Evolutionary conservation across 192 early-diverging fungal genomes (phyloP), one percentile per base, ranked within the genome.

Genomic region (Coemansia erecta): DNA sequence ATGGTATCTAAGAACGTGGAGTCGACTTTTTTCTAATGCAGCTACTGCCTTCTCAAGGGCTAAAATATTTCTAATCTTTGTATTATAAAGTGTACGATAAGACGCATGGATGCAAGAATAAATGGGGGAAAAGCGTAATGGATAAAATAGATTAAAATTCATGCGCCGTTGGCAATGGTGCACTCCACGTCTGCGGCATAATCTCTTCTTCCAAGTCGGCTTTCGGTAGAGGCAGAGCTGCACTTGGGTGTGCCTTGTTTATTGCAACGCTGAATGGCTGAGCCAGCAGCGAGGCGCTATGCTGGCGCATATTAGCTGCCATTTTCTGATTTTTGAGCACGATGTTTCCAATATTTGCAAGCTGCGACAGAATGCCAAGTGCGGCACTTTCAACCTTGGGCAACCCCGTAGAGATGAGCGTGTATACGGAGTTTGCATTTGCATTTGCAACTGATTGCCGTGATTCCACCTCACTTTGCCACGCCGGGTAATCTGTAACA

Each of bases 391-490:
- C 74, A 6, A 47, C 47, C 22, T 53, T 44, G 1, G 74, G 74
- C 43, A 77, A 43, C 0, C 61, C 61, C 4, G 61, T 71, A 3
- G 68, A 77, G 12, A 71, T 54, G 37, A 71, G 33, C 3, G 68
- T 68, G 46, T 77, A 77, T 0, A 67, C 44, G 0, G 41, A 31
- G 39, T 55, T 48, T 35, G 24, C 52, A 49, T 71, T 77, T 11
- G 50, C 61, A 23, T 31, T 26, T 0, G 66, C 41, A 0, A 54
- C 47, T 0, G 63, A 59, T 19, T 61, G 42, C 12, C 74, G 48
- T 2, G 74, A 63, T 19, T 51, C 56, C 4, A 61, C 19, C 22
- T 77, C 45, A 15, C 52, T 53, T 44, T 77, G 46, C 74, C 74
- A 77, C 0, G 51, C 64, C 0, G 64, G 35, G 23, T 60, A 68